Evolutionary conservation across 108 stramenopile genomes (phyloP), one percentile per base, ranked within the genome.

Genomic region (Conticribra weissflogii): DNA sequence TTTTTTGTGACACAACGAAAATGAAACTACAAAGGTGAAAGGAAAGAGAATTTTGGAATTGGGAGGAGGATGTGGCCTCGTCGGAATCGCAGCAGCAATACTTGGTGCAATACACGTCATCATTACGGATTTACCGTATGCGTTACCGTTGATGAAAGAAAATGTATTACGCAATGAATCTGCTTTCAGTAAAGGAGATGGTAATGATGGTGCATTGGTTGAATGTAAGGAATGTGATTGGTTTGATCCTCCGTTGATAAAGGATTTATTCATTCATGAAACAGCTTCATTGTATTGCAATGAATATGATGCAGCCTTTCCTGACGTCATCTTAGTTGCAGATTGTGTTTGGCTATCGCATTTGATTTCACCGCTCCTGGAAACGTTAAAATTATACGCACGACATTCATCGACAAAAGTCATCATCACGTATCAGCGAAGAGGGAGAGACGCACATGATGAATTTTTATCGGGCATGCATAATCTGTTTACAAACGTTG

Each of bases 321-420:
- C 84, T 44, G 82, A 88, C 44, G 81, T 88, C 12, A 66, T 88
- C 1, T 54, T 90, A 31, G 74, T 86, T 33, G 87, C 89, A 28
- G 89, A 91, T 47, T 87, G 87, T 67, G 85, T 91, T 8, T 91
- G 89, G 89, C 29, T 88, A 48, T 67, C 76, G 3, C 59, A 66
- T 63, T 71, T 91, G 28, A 82, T 91, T 34, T 53, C 58, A 29
- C 89, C 89, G 33, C 59, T 91, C 30, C 36, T 91, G 2, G 59
- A 59, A 44, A 86, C 87, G 8, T 14, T 91, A 2, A 19, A 58
- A 62, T 27, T 12, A 57, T 69, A 78, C 61, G 33, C 73, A 44
- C 28, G 61, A 16, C 23, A 49, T 19, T 1, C 63, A 29, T 57
- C 78, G 45, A 46, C 56, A 9, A 57, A 51, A 59, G 67, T 88